Conservation (phyloP, 2,329 filamentous ascomycete species). For the Colletotrichum ledebouriae region DNA sequence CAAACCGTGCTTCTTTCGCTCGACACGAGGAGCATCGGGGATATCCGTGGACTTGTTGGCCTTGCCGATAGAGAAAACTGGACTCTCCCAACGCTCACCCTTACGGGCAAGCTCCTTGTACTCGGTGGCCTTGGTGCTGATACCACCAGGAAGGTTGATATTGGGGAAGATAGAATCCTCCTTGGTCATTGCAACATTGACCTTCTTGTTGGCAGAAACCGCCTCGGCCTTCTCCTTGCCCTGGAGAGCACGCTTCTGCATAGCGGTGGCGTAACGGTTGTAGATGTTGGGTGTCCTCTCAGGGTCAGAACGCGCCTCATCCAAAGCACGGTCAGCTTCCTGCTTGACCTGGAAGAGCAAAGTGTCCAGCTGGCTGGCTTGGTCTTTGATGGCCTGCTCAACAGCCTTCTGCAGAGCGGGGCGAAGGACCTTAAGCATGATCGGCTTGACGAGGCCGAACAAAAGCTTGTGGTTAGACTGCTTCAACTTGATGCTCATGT, state of each 20-base stretch:
- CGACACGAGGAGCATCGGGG: conserved; percentile 69
- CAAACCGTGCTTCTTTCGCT: conserved; percentile 59
- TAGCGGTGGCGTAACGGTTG: conserved; percentile 82
- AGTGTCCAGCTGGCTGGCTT: conserved; percentile 80
- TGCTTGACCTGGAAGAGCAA: conserved; percentile 82
- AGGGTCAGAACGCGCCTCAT: conserved; percentile 76
- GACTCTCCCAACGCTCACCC: conserved; percentile 95
- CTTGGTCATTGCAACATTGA: conserved; percentile 87
- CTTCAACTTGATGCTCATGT: conserved; percentile 90
- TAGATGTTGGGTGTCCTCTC: conserved; percentile 86
- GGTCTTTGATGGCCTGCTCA: conserved; percentile 90
- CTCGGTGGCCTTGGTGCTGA: conserved; percentile 93
- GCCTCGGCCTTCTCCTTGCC: conserved; percentile 82
- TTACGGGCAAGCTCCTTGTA: conserved; percentile 89
- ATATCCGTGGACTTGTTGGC: conserved; percentile 81
- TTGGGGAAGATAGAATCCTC: conserved; percentile 92
- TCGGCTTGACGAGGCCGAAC: conserved; percentile 87
- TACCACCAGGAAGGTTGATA: conserved; percentile 86
- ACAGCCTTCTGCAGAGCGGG: conserved; percentile 88
- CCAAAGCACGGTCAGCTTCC: conserved; percentile 81
- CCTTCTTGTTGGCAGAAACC: conserved; percentile 73
- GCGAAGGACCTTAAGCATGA: conserved; percentile 86
- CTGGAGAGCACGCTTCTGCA: conserved; percentile 79
- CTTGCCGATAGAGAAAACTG: conserved; percentile 88
- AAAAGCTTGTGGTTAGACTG: conserved; percentile 95